These are phyloP conservation scores for Claviceps citrina DNA, from an alignment of 2,329 filamentous ascomycete genomes.

Conservation along the genomic window DNA sequence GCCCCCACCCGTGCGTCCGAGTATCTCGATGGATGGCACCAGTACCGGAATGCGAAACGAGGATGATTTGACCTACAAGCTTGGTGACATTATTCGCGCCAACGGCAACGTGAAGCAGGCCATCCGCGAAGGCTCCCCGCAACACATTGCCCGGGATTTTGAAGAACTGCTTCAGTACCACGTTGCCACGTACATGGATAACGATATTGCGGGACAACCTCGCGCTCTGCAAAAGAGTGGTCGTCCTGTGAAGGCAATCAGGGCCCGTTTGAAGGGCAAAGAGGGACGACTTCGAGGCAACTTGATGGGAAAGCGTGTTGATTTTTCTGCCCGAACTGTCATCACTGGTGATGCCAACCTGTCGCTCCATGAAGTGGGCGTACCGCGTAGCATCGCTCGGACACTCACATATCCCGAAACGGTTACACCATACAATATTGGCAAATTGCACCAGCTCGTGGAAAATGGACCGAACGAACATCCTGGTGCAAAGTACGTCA, in stretches of 20 bases:
- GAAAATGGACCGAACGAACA: conserved; percentile 90
- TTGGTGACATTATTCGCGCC: conserved; percentile 94
- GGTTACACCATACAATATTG: conserved; percentile 95
- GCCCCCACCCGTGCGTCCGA: conserved; percentile 86
- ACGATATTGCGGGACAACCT: conserved; percentile 90
- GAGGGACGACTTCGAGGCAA: conserved; percentile 96
- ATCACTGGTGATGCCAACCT: conserved; percentile 97
- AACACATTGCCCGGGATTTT: conserved; percentile 82
- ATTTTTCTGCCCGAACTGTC: conserved; percentile 98
- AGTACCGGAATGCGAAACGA: conserved; percentile 86
- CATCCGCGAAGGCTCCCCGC: conserved; percentile 77
- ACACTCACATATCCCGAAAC: conserved; percentile 94
- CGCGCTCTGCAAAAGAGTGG: conserved; percentile 95
- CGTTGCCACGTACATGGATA: conserved; percentile 99
- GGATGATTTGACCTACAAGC: conserved; percentile 98
- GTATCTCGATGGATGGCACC: conserved; percentile 92
- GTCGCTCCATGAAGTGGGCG: conserved; percentile 91
- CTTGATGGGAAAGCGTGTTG: conserved; percentile 98
- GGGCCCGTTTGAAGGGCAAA: conserved; percentile 95
- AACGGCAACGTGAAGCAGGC: conserved; percentile 90
- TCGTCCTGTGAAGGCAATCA: conserved; percentile 88
- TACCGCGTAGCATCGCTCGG: conserved; percentile 81
- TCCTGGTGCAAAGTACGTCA: conserved; percentile 91
- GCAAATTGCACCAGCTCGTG: conserved; percentile 75
- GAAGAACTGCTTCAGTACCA: conserved; percentile 90